Conservation (phyloP, 192 early-diverging fungal genomes). For the Backusella sp. region DNA sequence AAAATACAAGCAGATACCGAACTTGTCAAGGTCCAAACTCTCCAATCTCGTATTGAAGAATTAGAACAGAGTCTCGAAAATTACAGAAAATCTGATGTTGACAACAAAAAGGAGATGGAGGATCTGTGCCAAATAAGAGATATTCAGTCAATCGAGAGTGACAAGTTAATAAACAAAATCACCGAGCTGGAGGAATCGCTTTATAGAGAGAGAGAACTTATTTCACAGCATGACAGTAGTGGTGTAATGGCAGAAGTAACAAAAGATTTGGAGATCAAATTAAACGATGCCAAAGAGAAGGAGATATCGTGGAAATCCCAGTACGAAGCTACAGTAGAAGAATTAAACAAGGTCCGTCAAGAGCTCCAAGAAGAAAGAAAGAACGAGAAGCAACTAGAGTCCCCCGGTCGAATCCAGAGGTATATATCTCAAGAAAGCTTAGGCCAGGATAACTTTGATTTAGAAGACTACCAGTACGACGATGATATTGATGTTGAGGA, state of each 20-base stretch:
- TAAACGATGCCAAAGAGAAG: not conserved
- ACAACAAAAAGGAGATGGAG: conserved; percentile 1
- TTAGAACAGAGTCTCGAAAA: not conserved
- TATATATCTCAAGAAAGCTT: not conserved
- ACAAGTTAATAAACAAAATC: not conserved
- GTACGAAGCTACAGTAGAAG: conserved; percentile 8
- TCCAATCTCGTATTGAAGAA: conserved; percentile 11
- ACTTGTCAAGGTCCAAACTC: not conserved
- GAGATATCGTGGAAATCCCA: conserved; percentile 4
- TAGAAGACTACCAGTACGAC: not conserved
- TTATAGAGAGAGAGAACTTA: not conserved
- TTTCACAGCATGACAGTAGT: not conserved
- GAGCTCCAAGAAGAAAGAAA: not conserved
- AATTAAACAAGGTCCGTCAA: not conserved
- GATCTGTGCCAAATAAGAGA: not conserved
- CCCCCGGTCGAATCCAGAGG: not conserved
- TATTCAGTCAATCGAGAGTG: not conserved
- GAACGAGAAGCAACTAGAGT: not conserved
- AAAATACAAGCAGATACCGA: conserved; percentile 10
- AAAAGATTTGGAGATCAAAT: conserved; percentile 9
- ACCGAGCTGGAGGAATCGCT: not conserved
- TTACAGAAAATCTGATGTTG: not conserved
- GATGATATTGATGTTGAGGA: conserved; percentile 2
- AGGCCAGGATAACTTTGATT: not conserved
- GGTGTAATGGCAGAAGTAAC: conserved; percentile 12